Percentiles rank a stretch among this genome's conserved stretches.
phyloP scores from a whole-genome alignment of 257 asterid species.

The Avicennia marina region DNA sequence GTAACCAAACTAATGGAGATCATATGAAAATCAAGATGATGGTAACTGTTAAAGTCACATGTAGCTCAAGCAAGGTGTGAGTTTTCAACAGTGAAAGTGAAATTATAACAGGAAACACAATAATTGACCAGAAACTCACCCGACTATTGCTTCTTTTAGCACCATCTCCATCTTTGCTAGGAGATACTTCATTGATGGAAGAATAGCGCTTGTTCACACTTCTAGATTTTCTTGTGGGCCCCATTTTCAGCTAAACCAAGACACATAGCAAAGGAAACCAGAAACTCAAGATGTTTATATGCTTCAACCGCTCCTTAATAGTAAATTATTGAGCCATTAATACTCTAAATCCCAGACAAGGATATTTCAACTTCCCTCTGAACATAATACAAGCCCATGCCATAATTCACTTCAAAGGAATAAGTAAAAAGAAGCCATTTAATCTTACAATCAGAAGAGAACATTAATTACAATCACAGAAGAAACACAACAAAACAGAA shows the following conservation, averaged over 20 bases:
- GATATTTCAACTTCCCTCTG: conserved; percentile 6
- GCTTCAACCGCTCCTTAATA: conserved; percentile 15
- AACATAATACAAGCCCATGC: conserved; percentile 7
- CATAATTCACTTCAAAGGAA: conserved; percentile 10
- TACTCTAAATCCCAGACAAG: conserved; percentile 10
- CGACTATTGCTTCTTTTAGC: conserved; percentile 59
- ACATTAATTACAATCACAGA: conserved; percentile 9
- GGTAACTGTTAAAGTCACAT: neutral
- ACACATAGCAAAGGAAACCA: conserved; percentile 11
- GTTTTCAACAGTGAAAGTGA: neutral
- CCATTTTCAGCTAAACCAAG: conserved; percentile 45
- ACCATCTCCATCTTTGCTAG: conserved; percentile 62
- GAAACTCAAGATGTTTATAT: conserved; percentile 7
- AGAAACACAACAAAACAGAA: neutral
- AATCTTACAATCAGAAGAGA: conserved; percentile 2
- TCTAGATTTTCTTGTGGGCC: conserved; percentile 74
- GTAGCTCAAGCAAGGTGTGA: conserved; percentile 16
- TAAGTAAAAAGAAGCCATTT: conserved; percentile 15
- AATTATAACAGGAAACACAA: conserved; percentile 11
- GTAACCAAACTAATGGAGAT: neutral
- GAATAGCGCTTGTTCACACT: conserved; percentile 65
- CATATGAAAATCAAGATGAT: neutral
- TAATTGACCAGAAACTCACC: conserved; percentile 51
- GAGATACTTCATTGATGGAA: conserved; percentile 56
- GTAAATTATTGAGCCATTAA: conserved; percentile 16